Base-by-base conservation (phyloP, 495 filamentous ascomycete genomes). In the Penicillium bialowiezense region DNA sequence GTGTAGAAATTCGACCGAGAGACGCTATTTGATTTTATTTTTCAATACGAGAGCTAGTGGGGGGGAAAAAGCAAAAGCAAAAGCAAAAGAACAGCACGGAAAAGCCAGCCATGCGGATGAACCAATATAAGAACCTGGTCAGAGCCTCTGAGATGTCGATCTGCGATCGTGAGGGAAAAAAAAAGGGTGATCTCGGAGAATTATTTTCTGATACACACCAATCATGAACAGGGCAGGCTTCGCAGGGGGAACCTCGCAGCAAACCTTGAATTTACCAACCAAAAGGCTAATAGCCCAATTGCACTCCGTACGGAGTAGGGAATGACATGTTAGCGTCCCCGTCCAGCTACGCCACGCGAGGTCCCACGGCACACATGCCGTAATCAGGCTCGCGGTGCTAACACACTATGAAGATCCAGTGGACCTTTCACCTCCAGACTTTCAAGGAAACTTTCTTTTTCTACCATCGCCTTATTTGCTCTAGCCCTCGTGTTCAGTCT, bases 141-240 rank as follows among this genome's bases (percentile, higher is more conserved):
- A 44, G 41, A 44, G 33, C 23, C 48, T 7, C 36, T 23, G 28
- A 38, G 12, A 15, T 23, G 45, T 26, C 23, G 23, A 26, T 26
- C 23, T 26, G 15, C 34, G 45, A 50, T 46, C 42, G n/a, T n/a
- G 15, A 38, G 34, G 21, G 31, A 19, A 26, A 28, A 32, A 14
- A 10, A 40, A 53, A 46, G 14, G 51, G n/a, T 43, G 55, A 61
- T 58, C 55, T 62, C 56, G 59, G 59, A 62, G 59, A 62, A 44
- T 62, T 62, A 35, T n/a, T 29, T 47, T 37, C 35, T 41, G 36
- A 37, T 13, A n/a, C 12, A 28, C 28, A 13, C 52, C 46, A 44
- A 18, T 44, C 40, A 40, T 24, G 6, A 24, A 9, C 20, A 23
- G 35, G 17, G 21, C 14, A 29, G 35, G 37, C 41, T 44, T 19